Base-by-base conservation (phyloP, 768 basidiomycete genomes). In the Rhodosporidiobolus sp. region DNA sequence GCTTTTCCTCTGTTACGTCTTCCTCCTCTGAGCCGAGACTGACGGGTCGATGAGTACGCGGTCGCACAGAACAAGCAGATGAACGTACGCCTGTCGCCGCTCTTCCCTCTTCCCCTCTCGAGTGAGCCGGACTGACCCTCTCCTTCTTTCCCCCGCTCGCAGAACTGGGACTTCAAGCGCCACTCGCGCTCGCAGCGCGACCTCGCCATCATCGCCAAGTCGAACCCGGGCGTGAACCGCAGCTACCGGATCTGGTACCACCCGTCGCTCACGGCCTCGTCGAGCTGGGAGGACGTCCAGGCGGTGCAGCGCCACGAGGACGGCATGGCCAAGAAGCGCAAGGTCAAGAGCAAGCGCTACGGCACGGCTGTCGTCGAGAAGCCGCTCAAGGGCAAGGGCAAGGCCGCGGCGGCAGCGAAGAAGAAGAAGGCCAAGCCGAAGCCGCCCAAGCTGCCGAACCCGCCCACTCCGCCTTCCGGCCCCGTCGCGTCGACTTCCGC, bases 141-240 rank as follows among this genome's bases (percentile, higher is more conserved):
- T 52, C n/a, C 46, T 45, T 30, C 58, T 19, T 35, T 35, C 10
- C 28, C 56, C 38, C 6, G 10, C 19, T 5, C 26, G 26, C 62
- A 72, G 71, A 72, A 72, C 62, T 72, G 71, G 71, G 71, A 72
- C 55, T 72, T 72, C 66, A 67, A 67, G 61, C 71, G 71, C 43
- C 71, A 72, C 56, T 67, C 71, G 1, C 65, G 71, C 34, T 72
- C 71, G 20, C 71, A 72, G 55, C 59, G 59, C 20, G 71, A 72
- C 57, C 65, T 72, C 62, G 46, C 38, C 28, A 26, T 32, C 48
- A 62, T 72, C 43, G 4, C 30, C 45, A 58, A 64, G 49, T n/a
- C 28, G 19, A 67, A 72, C 43, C 71, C 71, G 19, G 43, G 32
- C 26, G 49, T 72, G 20, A 64, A 19, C 20, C 61, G 71, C 43